Percentiles rank a stretch among this genome's conserved stretches.
phyloP scores from a whole-genome alignment of 2,329 filamentous ascomycete species.

The Allantophomopsis cytisporea region DNA sequence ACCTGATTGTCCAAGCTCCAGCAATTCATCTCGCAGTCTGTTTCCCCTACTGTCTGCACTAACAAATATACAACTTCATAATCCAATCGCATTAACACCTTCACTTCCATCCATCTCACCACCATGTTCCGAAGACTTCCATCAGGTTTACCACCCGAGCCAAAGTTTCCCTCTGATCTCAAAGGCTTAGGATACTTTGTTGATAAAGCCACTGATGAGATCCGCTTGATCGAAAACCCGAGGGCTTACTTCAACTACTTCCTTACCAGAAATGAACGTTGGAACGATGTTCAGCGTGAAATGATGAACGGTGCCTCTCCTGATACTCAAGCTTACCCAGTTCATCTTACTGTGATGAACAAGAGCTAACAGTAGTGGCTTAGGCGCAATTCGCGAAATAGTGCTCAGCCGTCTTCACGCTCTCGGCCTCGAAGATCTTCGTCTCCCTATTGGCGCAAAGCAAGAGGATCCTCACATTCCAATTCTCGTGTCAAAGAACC shows the following conservation, averaged over 20 bases:
- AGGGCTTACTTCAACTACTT: constrained; percentile 63
- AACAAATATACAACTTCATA: background rate
- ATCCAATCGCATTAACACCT: background rate
- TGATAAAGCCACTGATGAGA: constrained; percentile 54
- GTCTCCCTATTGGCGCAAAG: constrained; percentile 42
- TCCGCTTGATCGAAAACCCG: constrained; percentile 55
- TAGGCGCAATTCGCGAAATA: constrained; percentile 49
- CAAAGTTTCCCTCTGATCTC: constrained; percentile 50
- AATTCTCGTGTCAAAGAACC: constrained; percentile 48
- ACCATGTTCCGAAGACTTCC: constrained; percentile 66
- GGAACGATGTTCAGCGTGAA: constrained; percentile 64
- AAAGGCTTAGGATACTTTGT: constrained; percentile 56
- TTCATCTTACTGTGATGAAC: too few species aligned
- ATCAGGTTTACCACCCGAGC: constrained; percentile 57
- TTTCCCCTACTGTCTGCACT: too few species aligned
- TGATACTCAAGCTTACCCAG: background rate
- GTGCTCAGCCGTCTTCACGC: constrained; percentile 46
- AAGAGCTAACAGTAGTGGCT: constrained; percentile 3
- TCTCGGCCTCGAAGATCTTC: constrained; percentile 43
- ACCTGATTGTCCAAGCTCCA: too few species aligned
- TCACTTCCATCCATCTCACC: background rate
- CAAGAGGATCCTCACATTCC: constrained; percentile 44
- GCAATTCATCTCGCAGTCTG: too few species aligned
- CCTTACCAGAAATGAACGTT: constrained; percentile 57
- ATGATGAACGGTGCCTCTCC: constrained; percentile 52